These are phyloP conservation scores for Ganoderma sinense DNA, from an alignment of 1,284 basidiomycete genomes.

Conservation along the genomic window DNA sequence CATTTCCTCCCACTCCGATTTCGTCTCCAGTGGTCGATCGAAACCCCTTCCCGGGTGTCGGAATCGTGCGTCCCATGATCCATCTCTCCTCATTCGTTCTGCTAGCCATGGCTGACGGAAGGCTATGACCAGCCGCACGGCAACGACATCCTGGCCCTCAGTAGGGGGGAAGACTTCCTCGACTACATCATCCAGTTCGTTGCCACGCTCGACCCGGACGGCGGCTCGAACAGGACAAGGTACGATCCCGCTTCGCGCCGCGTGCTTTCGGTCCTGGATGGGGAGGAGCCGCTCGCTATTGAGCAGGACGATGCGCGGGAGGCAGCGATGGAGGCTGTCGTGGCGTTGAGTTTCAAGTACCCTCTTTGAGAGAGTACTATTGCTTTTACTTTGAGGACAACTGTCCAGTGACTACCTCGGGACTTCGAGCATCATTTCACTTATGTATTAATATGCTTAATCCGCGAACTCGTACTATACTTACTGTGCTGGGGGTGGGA, in stretches of 20 bases:
- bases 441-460: too few relatives aligned
- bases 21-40: background rate
- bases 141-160: constrained; percentile 19
- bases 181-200: constrained; percentile 25
- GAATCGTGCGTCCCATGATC: background rate
- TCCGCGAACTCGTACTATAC: too few relatives aligned
- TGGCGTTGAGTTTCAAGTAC: background rate
- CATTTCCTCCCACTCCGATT: too few relatives aligned
- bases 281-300: constrained; percentile 12
- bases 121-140: constrained; percentile 19
- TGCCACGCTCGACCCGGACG: constrained; percentile 39
- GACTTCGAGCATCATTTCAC: too few relatives aligned
- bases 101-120: too few relatives aligned
- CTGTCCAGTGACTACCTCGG: too few relatives aligned
- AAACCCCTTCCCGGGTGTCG: background rate
- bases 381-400: too few relatives aligned
- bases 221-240: constrained; percentile 34
- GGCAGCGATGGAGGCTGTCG: background rate
- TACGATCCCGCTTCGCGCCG: constrained; percentile 18
- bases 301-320: constrained; percentile 6
- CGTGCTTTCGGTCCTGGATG: constrained; percentile 28
- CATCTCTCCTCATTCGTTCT: background rate
- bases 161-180: constrained; percentile 17
- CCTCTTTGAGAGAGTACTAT: background rate
- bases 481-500: too few relatives aligned